Base-by-base conservation (phyloP, 371 early-diverging fungal species). In the Sanchytrium tribonematis region DNA sequence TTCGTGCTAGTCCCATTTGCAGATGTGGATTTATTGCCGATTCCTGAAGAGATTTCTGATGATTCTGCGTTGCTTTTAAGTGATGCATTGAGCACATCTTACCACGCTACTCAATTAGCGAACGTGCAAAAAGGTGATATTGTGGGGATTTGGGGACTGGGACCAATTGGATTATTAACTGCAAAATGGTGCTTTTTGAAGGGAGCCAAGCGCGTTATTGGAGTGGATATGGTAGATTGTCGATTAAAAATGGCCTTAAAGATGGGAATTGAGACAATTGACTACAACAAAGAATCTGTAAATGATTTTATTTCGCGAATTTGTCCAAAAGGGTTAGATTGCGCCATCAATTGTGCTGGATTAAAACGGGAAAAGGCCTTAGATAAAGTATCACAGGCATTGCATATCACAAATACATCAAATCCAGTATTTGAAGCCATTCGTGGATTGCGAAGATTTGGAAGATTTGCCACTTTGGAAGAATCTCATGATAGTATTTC, bases 51-150 rank as follows among this genome's bases (percentile, higher is more conserved):
- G 65, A 22, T 83, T 0, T 72, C 80, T 2, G 81, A 82, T 68
- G 84, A 83, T 71, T 80, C 79, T 31, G 82, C 81, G 0, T 71
- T 85, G 0, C 80, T 70, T 69, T 74, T 83, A 28, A 80, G 80
- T 28, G 84, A 84, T 72, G 77, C 83, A 68, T 74, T 83, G n/a
- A 77, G 79, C 66, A 85, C 84, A 1, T 72, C 81, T 1, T 83
- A 77, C 70, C 83, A 85, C 74, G 79, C 81, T 69, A 75, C 77
- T 2, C 75, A 74, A 68, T 75, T 77, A 30, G 71, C 78, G 2
- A 78, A 72, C 28, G 77, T 79, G 28, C 30, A 74, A 66, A 75
- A 78, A 71, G 80, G 79, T 31, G 80, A 83, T 12, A 74, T 74
- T 0, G 74, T 83, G 68, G 82, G 77, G 30, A 77, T 84, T 22